A percentile compares a stretch with the other conserved stretches of the same genome.
Conservation (phyloP, 2,329 filamentous ascomycete genomes). For the Botrytis deweyae region DNA sequence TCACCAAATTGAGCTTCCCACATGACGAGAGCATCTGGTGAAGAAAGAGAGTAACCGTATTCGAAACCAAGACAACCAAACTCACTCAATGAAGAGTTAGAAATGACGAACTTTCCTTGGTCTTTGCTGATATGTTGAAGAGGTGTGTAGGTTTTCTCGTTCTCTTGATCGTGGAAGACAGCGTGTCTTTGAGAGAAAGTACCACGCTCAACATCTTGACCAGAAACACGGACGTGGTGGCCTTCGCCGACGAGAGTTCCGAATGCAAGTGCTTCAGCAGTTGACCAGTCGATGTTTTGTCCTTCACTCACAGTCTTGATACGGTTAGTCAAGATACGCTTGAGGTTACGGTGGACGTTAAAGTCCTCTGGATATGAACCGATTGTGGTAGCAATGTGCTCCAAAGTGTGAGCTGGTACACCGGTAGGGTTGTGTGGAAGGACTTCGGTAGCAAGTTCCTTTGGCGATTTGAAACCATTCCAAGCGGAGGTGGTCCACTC, state of each 20-base stretch:
- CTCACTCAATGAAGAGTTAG: slow-evolving; percentile 83
- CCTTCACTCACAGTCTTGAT: slow-evolving; percentile 92
- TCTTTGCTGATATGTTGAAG: slow-evolving; percentile 85
- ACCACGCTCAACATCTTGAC: slow-evolving; percentile 98
- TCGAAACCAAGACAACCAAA: slow-evolving; percentile 85
- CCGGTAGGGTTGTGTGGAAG: slow-evolving; percentile 88
- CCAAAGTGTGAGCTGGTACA: slow-evolving; percentile 68
- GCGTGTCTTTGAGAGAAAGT: slow-evolving; percentile 98
- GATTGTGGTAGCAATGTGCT: slow-evolving; percentile 80
- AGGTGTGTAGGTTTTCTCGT: slow-evolving; percentile 87
- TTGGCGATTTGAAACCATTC: slow-evolving; percentile 99
- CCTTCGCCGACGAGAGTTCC: slow-evolving; percentile 88
- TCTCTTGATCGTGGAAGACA: slow-evolving; percentile 97
- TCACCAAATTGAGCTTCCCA: slow-evolving; percentile 99
- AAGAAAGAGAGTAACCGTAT: slow-evolving; percentile 96
- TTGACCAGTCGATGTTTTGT: slow-evolving; percentile 96
- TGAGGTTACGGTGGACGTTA: slow-evolving; percentile 88
- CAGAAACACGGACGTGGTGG: slow-evolving; percentile 95
- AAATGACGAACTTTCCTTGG: slow-evolving; percentile 94
- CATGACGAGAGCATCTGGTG: slow-evolving; percentile 95
- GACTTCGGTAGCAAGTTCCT: slow-evolving; percentile 92
- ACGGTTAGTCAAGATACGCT: slow-evolving; percentile 87
- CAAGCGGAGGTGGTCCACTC: slow-evolving; percentile 98
- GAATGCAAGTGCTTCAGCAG: slow-evolving; percentile 92
- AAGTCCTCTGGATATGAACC: slow-evolving; percentile 80